Conservation (phyloP, 2,329 filamentous ascomycete genomes). For the Diaporthe capsici region DNA sequence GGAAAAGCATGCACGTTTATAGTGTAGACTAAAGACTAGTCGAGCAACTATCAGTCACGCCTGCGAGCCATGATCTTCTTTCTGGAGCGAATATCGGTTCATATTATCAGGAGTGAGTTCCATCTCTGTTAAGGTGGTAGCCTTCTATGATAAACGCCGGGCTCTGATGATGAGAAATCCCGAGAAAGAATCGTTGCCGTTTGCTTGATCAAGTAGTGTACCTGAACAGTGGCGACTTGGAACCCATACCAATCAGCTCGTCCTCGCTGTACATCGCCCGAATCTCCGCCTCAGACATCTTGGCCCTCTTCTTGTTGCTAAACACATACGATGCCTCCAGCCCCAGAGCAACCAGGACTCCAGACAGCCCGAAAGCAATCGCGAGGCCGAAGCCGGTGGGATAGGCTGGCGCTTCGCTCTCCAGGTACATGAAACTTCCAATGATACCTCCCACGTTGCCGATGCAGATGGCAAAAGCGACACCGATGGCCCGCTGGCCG, state of each 20-base stretch:
- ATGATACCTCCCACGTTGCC: constrained; percentile 57
- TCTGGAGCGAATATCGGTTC: neutral
- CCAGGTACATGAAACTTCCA: constrained; percentile 48
- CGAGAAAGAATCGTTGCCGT: neutral
- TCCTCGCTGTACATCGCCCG: constrained; percentile 54
- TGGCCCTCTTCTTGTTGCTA: constrained; percentile 47
- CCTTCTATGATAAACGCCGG: too few species aligned
- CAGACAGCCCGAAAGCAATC: constrained; percentile 49
- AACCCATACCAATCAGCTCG: constrained; percentile 56
- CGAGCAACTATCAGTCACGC: neutral
- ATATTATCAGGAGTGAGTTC: neutral
- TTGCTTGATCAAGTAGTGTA: constrained; percentile 45
- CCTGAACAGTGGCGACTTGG: constrained; percentile 57
- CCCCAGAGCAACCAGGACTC: constrained; percentile 48
- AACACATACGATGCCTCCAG: constrained; percentile 49
- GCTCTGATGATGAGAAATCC: neutral
- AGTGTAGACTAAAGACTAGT: neutral
- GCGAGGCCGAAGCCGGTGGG: constrained; percentile 52
- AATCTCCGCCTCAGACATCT: constrained; percentile 44
- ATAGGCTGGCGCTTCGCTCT: constrained; percentile 50
- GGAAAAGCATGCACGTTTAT: neutral
- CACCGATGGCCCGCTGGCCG: constrained; percentile 53
- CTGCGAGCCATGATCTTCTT: neutral
- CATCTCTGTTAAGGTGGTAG: neutral
- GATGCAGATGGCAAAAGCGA: constrained; percentile 55